Base-by-base conservation (phyloP, 495 filamentous ascomycete genomes). In the Apiosordaria backusii region DNA sequence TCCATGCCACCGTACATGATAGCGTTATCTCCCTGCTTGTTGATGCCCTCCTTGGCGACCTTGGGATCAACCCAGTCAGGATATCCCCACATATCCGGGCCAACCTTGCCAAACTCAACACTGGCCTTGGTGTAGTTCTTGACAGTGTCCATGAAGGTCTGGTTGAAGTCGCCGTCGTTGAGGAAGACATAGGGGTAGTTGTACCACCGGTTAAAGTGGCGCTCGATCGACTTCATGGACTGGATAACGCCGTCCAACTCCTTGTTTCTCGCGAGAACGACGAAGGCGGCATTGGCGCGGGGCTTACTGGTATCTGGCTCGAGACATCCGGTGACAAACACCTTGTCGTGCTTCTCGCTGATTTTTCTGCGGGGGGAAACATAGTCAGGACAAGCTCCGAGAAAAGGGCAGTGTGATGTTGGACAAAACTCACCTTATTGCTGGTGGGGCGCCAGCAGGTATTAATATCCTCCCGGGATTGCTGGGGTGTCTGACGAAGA, bases 1-100 rank as follows among this genome's bases (percentile, higher is more conserved):
- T 97, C 96, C 87, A 99, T 93, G 23, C 95, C 95, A 78, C 95
- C 95, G 77, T 99, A 99, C 95, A 99, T 99, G 80, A 99, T 97
- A 50, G 96, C 95, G 62, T 89, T 88, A 80, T 99, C 95, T 72
- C 95, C 95, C 77, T 99, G 95, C 80, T 96, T 95, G 58, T 88
- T 83, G 70, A 99, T 92, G 65, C 93, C 94, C 78, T 99, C 95
- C 81, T 92, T 93, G 63, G 93, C 95, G 40, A 97, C 92, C 73
- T 92, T 92, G 53, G 86, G 82, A 76, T 99, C 92, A 65, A 95
- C 89, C 96, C 96, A 98, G 70, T 98, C 92, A 16, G 96, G 95
- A 77, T 88, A 98, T 50, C 94, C 95, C 95, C 95, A 99, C 88
- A 93, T 93, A 54, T 83, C 85, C 21, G 90, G 83, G 65, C 93